Evolutionary conservation across 1,284 basidiomycete genomes (phyloP).

Genomic region (Cutaneotrichosporon sp.): DNA sequence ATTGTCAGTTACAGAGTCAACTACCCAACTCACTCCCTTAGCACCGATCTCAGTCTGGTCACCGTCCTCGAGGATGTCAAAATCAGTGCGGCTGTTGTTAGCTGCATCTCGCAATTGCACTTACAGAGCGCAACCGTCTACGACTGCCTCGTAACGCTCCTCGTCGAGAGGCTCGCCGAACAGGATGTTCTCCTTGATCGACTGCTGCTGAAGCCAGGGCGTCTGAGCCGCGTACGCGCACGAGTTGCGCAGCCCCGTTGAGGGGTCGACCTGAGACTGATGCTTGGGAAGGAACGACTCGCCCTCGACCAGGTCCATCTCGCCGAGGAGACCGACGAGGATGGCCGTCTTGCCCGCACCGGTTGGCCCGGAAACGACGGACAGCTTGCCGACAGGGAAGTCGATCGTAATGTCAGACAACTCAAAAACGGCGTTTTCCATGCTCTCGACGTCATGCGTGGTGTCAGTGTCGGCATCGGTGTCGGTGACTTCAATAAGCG

Average conservation of each 20-base stretch:
- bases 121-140: constrained; percentile 74
- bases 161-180: constrained; percentile 70
- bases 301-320: constrained; percentile 68
- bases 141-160: constrained; percentile 66
- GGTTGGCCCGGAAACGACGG: constrained; percentile 71
- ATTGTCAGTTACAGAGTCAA: constrained; percentile 12
- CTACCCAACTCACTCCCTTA: constrained; percentile 60
- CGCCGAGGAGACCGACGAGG: constrained; percentile 50
- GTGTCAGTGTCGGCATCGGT: constrained; percentile 7
- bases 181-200: constrained; percentile 61
- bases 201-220: constrained; percentile 70
- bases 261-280: constrained; percentile 59
- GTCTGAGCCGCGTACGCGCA: constrained; percentile 83
- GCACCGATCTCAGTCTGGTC: constrained; percentile 70
- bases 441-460: background rate
- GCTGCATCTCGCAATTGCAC: constrained; percentile 35
- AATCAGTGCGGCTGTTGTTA: constrained; percentile 56
- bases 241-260: constrained; percentile 65
- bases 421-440: constrained; percentile 57
- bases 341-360: constrained; percentile 64
- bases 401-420: constrained; percentile 64
- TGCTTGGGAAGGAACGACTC: constrained; percentile 65
- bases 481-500: constrained; percentile 15
- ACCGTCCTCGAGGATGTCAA: constrained; percentile 73
- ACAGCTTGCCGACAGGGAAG: constrained; percentile 69